phyloP scores from a whole-genome alignment of 148 eudicot genomes.

The Amaranthus cruentus region DNA sequence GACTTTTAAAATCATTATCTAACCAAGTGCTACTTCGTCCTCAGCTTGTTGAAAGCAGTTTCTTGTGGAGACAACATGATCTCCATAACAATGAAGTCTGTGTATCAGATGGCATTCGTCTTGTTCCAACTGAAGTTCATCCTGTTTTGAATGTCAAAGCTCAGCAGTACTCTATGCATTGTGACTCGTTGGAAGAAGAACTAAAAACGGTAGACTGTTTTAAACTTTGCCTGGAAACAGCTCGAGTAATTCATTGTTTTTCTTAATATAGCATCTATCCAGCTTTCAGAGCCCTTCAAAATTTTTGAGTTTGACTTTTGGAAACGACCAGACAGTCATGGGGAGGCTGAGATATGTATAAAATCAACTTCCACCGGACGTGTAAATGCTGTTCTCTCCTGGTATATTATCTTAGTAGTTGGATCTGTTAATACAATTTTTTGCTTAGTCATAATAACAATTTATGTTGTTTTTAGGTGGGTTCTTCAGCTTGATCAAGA shows the following conservation, averaged over 20 bases:
- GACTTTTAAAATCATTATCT: background rate
- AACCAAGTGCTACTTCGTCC: slow-evolving; percentile 13
- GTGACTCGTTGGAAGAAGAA: slow-evolving; percentile 62
- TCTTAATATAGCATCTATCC: slow-evolving; percentile 40
- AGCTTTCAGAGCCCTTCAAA: slow-evolving; percentile 98
- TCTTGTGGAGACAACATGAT: slow-evolving; percentile 66
- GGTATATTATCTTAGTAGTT: slow-evolving; percentile 45
- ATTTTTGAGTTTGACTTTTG: slow-evolving; percentile 89
- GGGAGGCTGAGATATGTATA: slow-evolving; percentile 47
- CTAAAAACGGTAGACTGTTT: slow-evolving; percentile 53
- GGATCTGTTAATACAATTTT: background rate
- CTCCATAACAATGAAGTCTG: slow-evolving; percentile 47
- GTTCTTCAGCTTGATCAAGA: slow-evolving; percentile 84
- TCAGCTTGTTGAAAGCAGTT: slow-evolving; percentile 78
- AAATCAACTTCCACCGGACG: slow-evolving; percentile 64
- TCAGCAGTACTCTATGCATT: slow-evolving; percentile 71
- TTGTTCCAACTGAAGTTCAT: slow-evolving; percentile 48
- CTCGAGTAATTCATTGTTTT: slow-evolving; percentile 3
- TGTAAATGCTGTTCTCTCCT: slow-evolving; percentile 79
- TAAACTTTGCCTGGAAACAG: background rate
- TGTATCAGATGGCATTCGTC: slow-evolving; percentile 56
- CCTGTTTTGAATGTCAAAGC: slow-evolving; percentile 44
- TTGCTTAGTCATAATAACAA: background rate
- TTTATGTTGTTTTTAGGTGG: slow-evolving; percentile 59
- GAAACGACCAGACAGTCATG: slow-evolving; percentile 81